These are phyloP conservation scores for Coemansia sp. DNA, from an alignment of 192 early-diverging fungal genomes.

Conservation along the genomic window DNA sequence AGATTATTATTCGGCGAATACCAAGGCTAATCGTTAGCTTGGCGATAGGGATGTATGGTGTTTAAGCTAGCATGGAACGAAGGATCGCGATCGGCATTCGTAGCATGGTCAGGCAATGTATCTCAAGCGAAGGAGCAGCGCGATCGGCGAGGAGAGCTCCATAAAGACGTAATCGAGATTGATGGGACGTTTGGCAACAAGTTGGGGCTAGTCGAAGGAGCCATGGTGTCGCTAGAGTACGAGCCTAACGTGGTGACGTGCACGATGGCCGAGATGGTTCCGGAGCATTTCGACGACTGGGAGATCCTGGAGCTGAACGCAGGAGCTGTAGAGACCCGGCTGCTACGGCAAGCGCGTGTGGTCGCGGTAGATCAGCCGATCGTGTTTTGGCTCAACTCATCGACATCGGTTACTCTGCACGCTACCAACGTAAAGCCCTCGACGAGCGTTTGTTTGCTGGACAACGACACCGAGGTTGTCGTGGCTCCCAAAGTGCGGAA, in stretches of 20 bases:
- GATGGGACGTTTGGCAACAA: slow-evolving; percentile 66
- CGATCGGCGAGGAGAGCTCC: slow-evolving; percentile 11
- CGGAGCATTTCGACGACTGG: slow-evolving; percentile 72
- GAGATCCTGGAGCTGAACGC: slow-evolving; percentile 78
- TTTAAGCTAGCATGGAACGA: slow-evolving; percentile 31
- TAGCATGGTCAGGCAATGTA: slow-evolving; percentile 46
- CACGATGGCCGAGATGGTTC: slow-evolving; percentile 64
- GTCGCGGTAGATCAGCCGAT: slow-evolving; percentile 65
- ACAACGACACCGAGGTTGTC: slow-evolving; percentile 65
- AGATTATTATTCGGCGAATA: background rate
- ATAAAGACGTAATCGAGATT: slow-evolving; percentile 58
- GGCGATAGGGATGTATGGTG: slow-evolving; percentile 29
- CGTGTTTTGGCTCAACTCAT: slow-evolving; percentile 71
- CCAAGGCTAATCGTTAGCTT: slow-evolving; percentile 3
- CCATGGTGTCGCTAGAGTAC: slow-evolving; percentile 61
- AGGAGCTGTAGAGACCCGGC: slow-evolving; percentile 67
- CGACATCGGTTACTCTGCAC: slow-evolving; percentile 61
- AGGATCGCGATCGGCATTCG: slow-evolving; percentile 12
- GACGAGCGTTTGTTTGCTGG: slow-evolving; percentile 54
- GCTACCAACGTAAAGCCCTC: slow-evolving; percentile 46
- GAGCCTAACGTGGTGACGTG: slow-evolving; percentile 57
- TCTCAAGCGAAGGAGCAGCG: slow-evolving; percentile 16
- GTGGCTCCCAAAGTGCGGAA: slow-evolving; percentile 69
- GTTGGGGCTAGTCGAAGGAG: slow-evolving; percentile 63
- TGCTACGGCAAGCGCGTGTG: slow-evolving; percentile 68